Evolutionary conservation across 2,329 filamentous ascomycete species (phyloP).

Genomic region (Ambrosiella cleistominuta): DNA sequence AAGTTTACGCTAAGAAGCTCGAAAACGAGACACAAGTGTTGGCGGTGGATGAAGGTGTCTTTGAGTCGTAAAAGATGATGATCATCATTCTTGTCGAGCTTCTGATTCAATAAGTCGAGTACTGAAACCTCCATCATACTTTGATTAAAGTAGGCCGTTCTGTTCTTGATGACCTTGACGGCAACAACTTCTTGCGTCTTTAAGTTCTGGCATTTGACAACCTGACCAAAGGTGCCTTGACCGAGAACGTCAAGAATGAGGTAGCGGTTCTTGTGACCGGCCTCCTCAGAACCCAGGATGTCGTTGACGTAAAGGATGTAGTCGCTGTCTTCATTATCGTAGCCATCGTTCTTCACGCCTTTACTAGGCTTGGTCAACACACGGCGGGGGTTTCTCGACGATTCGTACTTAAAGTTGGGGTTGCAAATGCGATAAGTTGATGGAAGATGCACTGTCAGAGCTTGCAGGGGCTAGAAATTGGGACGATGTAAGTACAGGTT

Average conservation of each 20-base stretch:
- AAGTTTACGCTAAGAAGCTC: conserved; percentile 93
- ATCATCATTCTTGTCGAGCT: conserved; percentile 98
- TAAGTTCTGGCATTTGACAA: conserved; percentile 96
- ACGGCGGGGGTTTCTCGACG: conserved; percentile 83
- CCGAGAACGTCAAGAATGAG: conserved; percentile 92
- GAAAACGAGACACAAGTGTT: conserved; percentile 92
- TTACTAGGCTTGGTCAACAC: conserved; percentile 98
- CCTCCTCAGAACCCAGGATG: conserved; percentile 92
- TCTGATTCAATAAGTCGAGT: conserved; percentile 87
- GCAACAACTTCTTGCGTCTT: conserved; percentile 97
- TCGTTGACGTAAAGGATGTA: conserved; percentile 99
- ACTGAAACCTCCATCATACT: conserved; percentile 99
- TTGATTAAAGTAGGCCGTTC: conserved; percentile 98
- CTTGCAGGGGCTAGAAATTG: conserved; percentile 68
- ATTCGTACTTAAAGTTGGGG: conserved; percentile 95
- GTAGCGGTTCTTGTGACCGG: conserved; percentile 95
- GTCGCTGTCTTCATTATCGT: conserved; percentile 97
- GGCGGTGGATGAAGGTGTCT: conserved; percentile 94
- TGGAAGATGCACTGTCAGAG: conserved; percentile 79
- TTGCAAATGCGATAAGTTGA: conserved; percentile 98
- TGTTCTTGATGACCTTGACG: conserved; percentile 98
- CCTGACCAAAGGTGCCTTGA: conserved; percentile 94
- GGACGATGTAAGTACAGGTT: conserved; percentile 15
- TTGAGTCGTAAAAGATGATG: conserved; percentile 88
- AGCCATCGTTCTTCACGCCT: conserved; percentile 94